Evolutionary conservation across 1,284 basidiomycete species (phyloP).

Genomic region (Puccinia coronata): DNA sequence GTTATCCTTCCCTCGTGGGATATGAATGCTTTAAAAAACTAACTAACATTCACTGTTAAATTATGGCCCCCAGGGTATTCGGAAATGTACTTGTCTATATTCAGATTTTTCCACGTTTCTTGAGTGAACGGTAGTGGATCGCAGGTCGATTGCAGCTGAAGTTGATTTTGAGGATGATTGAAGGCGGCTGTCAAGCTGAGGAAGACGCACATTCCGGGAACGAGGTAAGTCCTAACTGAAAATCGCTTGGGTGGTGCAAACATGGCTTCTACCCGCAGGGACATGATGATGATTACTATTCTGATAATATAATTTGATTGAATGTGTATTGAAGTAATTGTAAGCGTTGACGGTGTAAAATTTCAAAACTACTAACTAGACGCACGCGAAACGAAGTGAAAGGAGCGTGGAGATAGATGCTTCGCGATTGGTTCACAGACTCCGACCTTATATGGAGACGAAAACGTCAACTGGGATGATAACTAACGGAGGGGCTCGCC

Average conservation of each 20-base stretch:
- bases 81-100: conserved; percentile 33
- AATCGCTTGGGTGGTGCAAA: neutral
- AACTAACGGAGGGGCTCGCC: too few relatives aligned
- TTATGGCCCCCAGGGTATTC: conserved; percentile 40
- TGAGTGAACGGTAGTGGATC: conserved; percentile 43
- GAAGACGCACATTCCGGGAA: conserved; percentile 16
- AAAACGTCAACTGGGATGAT: too few relatives aligned
- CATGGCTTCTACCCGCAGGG: neutral
- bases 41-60: conserved; percentile 39
- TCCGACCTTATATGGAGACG: too few relatives aligned
- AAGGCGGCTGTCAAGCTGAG: conserved; percentile 17
- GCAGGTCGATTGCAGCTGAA: conserved; percentile 35
- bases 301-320: too few relatives aligned
- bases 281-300: too few relatives aligned
- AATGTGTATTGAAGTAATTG: too few relatives aligned
- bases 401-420: too few relatives aligned
- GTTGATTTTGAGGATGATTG: conserved; percentile 12
- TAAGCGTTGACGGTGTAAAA: too few relatives aligned
- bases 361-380: too few relatives aligned
- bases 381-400: too few relatives aligned
- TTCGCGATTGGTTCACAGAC: too few relatives aligned
- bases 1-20: neutral
- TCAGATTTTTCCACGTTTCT: conserved; percentile 36
- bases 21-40: neutral
- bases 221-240: neutral